These are phyloP conservation scores for Aureobasidium musti DNA, from an alignment of 2,329 filamentous ascomycete species.

Conservation along the genomic window DNA sequence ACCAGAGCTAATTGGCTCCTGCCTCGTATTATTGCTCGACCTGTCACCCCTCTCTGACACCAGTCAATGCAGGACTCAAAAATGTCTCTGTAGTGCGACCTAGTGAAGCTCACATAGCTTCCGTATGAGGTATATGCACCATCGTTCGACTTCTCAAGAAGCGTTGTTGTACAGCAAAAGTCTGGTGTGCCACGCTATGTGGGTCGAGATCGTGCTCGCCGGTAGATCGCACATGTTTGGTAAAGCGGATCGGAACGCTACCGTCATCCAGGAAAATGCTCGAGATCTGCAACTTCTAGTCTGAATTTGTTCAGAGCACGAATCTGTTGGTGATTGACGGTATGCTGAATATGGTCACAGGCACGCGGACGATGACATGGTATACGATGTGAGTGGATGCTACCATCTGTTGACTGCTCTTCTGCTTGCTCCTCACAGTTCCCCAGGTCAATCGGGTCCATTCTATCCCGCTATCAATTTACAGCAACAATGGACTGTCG, in stretches of 20 bases:
- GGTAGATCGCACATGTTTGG: conserved; percentile 21
- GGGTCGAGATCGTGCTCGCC: conserved; percentile 17
- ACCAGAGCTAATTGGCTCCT: not conserved
- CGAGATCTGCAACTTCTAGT: not conserved
- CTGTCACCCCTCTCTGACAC: not conserved
- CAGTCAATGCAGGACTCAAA: not conserved
- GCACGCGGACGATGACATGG: conserved; percentile 1
- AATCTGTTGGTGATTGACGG: not conserved
- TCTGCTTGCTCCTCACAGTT: not conserved
- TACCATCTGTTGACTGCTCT: not conserved
- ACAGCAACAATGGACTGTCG: conserved; percentile 6
- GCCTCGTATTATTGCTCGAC: not conserved
- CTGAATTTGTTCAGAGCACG: conserved; percentile 13
- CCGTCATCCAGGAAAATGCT: not conserved
- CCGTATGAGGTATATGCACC: conserved; percentile 6
- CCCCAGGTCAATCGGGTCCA: not conserved
- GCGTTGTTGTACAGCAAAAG: not conserved
- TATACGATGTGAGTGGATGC: not conserved
- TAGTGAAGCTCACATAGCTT: not conserved
- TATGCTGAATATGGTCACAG: not conserved
- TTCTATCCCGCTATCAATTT: not conserved
- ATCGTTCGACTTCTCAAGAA: not conserved
- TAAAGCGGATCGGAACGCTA: conserved; percentile 26
- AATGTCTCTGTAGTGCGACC: not conserved
- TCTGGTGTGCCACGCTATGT: not conserved